A percentile compares a stretch with the other conserved stretches of the same genome.
These are phyloP conservation scores for Blastobotrys persicus DNA, from an alignment of 1,139 yeast genomes.

Conservation along the genomic window DNA sequence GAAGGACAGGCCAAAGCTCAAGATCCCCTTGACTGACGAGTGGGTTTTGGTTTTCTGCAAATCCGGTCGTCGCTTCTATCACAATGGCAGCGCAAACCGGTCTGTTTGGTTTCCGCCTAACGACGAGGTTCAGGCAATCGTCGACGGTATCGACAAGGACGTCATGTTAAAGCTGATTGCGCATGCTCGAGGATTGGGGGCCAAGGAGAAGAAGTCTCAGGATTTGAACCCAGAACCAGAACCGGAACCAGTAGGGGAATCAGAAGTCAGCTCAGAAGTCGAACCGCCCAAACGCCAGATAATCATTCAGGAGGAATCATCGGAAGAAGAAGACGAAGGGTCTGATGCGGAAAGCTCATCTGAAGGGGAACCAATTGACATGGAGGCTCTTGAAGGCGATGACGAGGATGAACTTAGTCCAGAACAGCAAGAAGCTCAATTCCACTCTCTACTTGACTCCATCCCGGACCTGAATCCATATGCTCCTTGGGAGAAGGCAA, in stretches of 20 bases:
- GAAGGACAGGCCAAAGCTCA: conserved; percentile 24
- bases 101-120: conserved; percentile 44
- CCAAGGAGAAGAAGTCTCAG: conserved; percentile 5
- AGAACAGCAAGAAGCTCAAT: conserved; percentile 20
- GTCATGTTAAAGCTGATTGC: conserved; percentile 44
- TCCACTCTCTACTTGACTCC: conserved; percentile 35
- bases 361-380: conserved; percentile 17
- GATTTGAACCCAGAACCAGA: conserved; percentile 4
- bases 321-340: conserved; percentile 13
- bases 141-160: conserved; percentile 38
- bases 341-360: conserved; percentile 21
- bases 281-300: no score
- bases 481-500: conserved; percentile 49
- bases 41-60: conserved; percentile 48
- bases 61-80: conserved; percentile 47
- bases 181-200: conserved; percentile 44
- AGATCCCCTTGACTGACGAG: conserved; percentile 24
- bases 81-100: conserved; percentile 35
- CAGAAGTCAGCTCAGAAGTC: no score
- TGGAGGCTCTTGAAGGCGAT: conserved; percentile 20
- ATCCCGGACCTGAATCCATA: conserved; percentile 40
- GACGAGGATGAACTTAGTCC: conserved; percentile 20
- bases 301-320: no score
- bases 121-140: conserved; percentile 30
- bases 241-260: background rate